phyloP scores from a whole-genome alignment of 305 asterid genomes.

The Solanum chacoense region DNA sequence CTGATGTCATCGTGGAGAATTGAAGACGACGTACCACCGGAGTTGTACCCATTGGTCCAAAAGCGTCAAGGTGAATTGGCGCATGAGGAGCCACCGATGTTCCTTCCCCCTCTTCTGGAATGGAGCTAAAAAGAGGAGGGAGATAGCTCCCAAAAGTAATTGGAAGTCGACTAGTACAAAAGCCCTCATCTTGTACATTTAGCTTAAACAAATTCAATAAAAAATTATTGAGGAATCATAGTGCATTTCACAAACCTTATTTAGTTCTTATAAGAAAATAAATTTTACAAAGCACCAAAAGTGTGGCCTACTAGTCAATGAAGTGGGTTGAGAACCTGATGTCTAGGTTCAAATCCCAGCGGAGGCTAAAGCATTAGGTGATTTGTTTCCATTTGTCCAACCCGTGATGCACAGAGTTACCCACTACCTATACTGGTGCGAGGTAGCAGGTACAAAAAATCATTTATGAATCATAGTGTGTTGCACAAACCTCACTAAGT shows the following conservation, averaged over 20 bases:
- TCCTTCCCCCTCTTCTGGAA: neutral
- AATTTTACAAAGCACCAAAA: neutral
- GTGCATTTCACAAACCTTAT: neutral
- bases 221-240: neutral
- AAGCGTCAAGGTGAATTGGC: neutral
- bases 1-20: neutral
- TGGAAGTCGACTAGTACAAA: neutral
- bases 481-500: neutral
- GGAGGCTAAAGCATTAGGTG: neutral
- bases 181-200: neutral
- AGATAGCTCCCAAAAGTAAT: neutral
- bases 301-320: neutral
- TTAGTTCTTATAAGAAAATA: neutral
- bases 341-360: neutral
- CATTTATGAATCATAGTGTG: neutral
- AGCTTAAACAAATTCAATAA: neutral
- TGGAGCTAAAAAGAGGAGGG: neutral
- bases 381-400: neutral
- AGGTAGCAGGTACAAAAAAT: neutral
- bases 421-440: neutral
- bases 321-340: neutral
- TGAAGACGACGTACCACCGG: neutral
- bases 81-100: neutral
- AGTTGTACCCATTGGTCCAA: neutral
- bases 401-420: neutral